Conservation (phyloP, 148 eudicot species). For the Oxyria digyna region DNA sequence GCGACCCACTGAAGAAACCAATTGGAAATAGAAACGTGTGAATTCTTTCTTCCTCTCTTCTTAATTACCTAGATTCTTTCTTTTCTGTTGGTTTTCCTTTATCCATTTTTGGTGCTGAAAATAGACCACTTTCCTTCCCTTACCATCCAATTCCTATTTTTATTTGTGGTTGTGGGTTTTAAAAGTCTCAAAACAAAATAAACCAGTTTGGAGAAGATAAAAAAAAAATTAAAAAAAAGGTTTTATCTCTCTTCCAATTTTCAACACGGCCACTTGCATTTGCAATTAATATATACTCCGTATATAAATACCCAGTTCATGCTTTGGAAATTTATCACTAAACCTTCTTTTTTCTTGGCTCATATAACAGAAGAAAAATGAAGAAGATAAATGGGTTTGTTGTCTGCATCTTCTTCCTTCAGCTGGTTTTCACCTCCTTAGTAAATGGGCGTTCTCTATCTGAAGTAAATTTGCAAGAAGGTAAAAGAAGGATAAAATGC, state of each 20-base stretch:
- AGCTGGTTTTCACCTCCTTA: neutral
- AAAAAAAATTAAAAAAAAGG: neutral
- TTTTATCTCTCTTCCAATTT: neutral
- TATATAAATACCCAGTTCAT: neutral
- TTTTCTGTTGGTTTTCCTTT: neutral
- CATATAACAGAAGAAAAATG: neutral
- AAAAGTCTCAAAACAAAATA: neutral
- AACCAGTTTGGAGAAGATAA: neutral
- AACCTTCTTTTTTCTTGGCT: neutral
- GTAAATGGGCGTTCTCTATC: neutral
- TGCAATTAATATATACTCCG: neutral
- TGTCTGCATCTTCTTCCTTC: neutral
- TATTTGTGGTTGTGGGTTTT: neutral
- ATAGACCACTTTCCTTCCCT: conserved; percentile 3
- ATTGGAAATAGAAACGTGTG: neutral
- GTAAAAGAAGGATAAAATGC: neutral
- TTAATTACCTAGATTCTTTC: neutral
- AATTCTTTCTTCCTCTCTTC: neutral
- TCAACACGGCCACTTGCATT: neutral
- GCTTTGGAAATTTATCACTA: neutral
- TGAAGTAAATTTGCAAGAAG: neutral
- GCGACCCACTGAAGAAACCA: neutral
- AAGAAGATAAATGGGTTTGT: neutral
- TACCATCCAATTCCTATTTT: neutral
- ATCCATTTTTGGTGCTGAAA: neutral